Evolutionary conservation across 1,139 yeast species (phyloP).

Genomic region (Yamadazyma sp.): DNA sequence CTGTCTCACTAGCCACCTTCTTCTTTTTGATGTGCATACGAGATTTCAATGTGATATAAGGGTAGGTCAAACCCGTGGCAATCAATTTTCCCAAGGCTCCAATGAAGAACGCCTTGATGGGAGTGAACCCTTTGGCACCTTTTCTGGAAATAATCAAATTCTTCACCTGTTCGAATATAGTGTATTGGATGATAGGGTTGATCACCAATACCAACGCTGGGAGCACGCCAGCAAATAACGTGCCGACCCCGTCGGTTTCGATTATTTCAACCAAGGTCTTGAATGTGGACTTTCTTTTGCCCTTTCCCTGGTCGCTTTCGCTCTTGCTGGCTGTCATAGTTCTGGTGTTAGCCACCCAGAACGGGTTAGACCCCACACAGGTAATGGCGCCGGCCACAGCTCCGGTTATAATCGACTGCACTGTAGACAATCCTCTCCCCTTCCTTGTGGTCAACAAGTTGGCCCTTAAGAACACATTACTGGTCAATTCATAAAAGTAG

Average conservation of each 20-base stretch:
- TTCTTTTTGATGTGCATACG: constrained; percentile 74
- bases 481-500: constrained; percentile 79
- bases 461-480: constrained; percentile 52
- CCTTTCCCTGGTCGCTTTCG: constrained; percentile 24
- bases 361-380: constrained; percentile 84
- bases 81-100: constrained; percentile 90
- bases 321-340: constrained; percentile 60
- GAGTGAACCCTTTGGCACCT: constrained; percentile 46
- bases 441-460: constrained; percentile 24
- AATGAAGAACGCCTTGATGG: constrained; percentile 75
- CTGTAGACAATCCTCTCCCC: constrained; percentile 52
- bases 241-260: constrained; percentile 66
- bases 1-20: constrained; percentile 18
- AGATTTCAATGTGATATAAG: constrained; percentile 85
- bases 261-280: constrained; percentile 60
- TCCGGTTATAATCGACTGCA: constrained; percentile 77
- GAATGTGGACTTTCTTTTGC: constrained; percentile 42
- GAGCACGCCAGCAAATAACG: constrained; percentile 79
- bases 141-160: constrained; percentile 59
- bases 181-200: constrained; percentile 90
- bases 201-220: constrained; percentile 85
- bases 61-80: constrained; percentile 86
- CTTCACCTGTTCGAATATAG: constrained; percentile 84
- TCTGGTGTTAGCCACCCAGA: constrained; percentile 93
- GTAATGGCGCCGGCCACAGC: constrained; percentile 88